Percentiles rank a stretch among this genome's conserved stretches.
These are phyloP conservation scores for Teratosphaeria nubilosa DNA, from an alignment of 2,329 filamentous ascomycete species.

Conservation along the genomic window DNA sequence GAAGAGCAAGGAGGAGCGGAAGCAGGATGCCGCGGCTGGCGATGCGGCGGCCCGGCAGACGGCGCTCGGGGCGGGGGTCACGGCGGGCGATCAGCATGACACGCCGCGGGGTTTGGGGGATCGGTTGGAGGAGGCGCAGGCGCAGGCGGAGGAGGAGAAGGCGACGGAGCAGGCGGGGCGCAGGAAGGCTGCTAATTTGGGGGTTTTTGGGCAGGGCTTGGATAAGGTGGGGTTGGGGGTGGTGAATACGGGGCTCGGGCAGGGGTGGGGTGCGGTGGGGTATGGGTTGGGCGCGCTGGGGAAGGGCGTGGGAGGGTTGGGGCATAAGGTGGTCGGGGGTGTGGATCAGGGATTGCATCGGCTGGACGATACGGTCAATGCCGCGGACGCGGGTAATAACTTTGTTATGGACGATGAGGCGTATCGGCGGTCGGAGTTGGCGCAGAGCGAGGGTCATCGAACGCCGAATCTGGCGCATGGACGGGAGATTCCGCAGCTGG, in stretches of 20 bases:
- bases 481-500: background rate
- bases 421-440: conserved; percentile 6
- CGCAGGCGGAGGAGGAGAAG: conserved; percentile 12
- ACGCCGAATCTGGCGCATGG: background rate
- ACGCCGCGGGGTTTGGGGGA: conserved; percentile 21
- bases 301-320: conserved; percentile 27
- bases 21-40: conserved; percentile 13
- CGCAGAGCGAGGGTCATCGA: background rate
- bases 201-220: conserved; percentile 10
- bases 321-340: conserved; percentile 29
- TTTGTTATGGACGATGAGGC: conserved; percentile 16
- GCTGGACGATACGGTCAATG: conserved; percentile 9
- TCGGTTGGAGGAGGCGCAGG: conserved; percentile 15
- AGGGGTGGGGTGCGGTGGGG: conserved; percentile 13
- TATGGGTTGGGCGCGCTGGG: conserved; percentile 15
- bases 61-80: conserved; percentile 22
- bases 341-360: conserved; percentile 24
- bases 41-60: conserved; percentile 22
- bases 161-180: conserved; percentile 8
- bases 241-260: conserved; percentile 4
- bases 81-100: conserved; percentile 22
- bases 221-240: conserved; percentile 11
- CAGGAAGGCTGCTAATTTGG: conserved; percentile 8
- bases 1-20: conserved; percentile 32
- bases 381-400: conserved; percentile 11